These are phyloP conservation scores for Tardiomyces blankii DNA, from an alignment of 1,139 yeast genomes.

Conservation along the genomic window DNA sequence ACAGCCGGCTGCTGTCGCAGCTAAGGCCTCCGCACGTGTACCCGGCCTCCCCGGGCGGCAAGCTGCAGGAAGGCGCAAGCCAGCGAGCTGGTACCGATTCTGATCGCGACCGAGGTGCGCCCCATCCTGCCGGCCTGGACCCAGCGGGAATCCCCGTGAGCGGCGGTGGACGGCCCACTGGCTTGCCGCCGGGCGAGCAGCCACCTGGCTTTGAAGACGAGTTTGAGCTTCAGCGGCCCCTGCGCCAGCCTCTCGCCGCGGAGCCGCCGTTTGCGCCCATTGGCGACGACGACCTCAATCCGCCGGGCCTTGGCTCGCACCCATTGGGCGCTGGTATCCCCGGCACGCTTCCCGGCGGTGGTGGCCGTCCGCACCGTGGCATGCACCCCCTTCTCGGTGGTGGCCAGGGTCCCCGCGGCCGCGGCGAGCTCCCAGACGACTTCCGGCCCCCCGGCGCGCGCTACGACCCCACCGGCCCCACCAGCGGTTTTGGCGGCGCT, in stretches of 20 bases:
- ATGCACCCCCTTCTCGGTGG: constrained; percentile 26
- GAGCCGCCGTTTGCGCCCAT: constrained; percentile 14
- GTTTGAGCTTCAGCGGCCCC: constrained; percentile 24
- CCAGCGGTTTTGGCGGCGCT: constrained; percentile 9
- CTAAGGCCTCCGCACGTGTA: too few relatives aligned
- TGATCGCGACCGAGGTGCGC: too few relatives aligned
- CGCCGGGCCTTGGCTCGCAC: constrained; percentile 27
- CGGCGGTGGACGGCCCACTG: too few relatives aligned
- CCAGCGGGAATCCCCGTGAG: too few relatives aligned
- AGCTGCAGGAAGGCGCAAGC: too few relatives aligned
- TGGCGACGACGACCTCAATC: constrained; percentile 32
- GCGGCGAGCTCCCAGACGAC: constrained; percentile 13
- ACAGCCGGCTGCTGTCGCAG: too few relatives aligned
- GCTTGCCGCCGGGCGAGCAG: constrained; percentile 17
- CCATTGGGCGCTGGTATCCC: constrained; percentile 20
- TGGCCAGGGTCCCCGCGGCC: constrained; percentile 9
- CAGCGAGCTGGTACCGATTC: too few relatives aligned
- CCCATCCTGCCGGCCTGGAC: too few relatives aligned
- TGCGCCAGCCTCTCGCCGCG: constrained; percentile 4
- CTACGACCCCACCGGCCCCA: constrained; percentile 24
- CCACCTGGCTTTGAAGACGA: constrained; percentile 53
- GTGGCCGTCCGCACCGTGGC: constrained; percentile 24
- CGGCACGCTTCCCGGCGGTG: constrained; percentile 8
- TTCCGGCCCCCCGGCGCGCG: constrained; percentile 29
- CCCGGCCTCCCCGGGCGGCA: too few relatives aligned